Evolutionary conservation across 495 filamentous ascomycete species (phyloP).

Genomic region (Apiosordaria backusii): DNA sequence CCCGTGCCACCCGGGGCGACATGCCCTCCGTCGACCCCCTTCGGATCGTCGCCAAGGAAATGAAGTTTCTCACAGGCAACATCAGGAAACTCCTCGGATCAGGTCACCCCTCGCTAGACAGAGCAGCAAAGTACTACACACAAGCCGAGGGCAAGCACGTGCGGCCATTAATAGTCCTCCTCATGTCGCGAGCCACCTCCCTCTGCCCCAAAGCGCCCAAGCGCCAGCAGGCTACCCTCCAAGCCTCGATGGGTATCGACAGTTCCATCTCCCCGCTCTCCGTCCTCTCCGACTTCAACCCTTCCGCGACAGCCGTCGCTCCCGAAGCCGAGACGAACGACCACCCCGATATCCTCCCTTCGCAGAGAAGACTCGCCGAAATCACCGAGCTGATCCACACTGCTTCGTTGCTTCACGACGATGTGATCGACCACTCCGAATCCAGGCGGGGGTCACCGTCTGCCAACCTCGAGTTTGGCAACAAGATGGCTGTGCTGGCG

Average conservation of each 20-base stretch:
- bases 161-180: conserved; percentile 84
- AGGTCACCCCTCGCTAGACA: conserved; percentile 89
- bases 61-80: conserved; percentile 89
- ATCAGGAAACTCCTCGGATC: conserved; percentile 85
- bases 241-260: conserved; percentile 57
- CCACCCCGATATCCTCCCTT: conserved; percentile 72
- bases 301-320: conserved; percentile 51
- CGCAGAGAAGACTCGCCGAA: conserved; percentile 89
- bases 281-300: conserved; percentile 81
- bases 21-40: conserved; percentile 66
- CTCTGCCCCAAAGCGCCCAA: conserved; percentile 63
- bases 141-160: conserved; percentile 94
- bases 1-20: conserved; percentile 52
- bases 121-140: conserved; percentile 98
- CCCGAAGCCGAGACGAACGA: conserved; percentile 53
- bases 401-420: conserved; percentile 93
- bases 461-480: conserved; percentile 90
- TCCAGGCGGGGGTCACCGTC: conserved; percentile 78
- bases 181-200: conserved; percentile 92
- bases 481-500: conserved; percentile 97
- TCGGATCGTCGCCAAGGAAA: conserved; percentile 84
- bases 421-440: conserved; percentile 91
- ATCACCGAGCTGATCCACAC: conserved; percentile 97
- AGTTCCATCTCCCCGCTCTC: conserved; percentile 68
- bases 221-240: conserved; percentile 33